These are phyloP conservation scores for Coelastrella sp. DNA, from an alignment of 139 green algal genomes.

Conservation along the genomic window DNA sequence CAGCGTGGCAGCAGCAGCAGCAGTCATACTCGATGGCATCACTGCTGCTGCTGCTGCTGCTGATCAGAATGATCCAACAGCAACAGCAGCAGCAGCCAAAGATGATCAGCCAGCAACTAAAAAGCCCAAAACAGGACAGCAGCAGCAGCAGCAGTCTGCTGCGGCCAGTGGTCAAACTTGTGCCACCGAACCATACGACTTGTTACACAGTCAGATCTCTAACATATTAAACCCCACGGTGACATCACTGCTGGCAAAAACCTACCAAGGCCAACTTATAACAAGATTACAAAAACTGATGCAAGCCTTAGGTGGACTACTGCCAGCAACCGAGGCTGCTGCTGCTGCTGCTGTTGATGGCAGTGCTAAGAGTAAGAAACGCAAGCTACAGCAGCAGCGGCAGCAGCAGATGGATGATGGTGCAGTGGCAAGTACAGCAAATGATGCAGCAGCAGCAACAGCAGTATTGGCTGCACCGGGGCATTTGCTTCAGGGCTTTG, in stretches of 20 bases:
- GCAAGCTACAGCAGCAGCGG: constrained; percentile 12
- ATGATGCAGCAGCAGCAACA: constrained; percentile 30
- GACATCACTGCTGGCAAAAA: not conserved
- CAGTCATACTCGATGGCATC: not conserved
- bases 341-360: constrained; percentile 23
- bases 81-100: not conserved
- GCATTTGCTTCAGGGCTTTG: constrained; percentile 18
- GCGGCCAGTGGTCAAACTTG: not conserved
- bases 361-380: constrained; percentile 10
- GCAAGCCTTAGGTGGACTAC: not conserved
- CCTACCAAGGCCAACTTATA: constrained; percentile 26
- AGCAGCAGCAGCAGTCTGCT: constrained; percentile 19
- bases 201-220: not conserved
- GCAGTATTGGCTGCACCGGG: not conserved
- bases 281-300: constrained; percentile 21
- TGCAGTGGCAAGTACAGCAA: not conserved
- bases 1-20: constrained; percentile 21
- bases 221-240: not conserved
- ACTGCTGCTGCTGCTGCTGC: constrained; percentile 31
- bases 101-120: not conserved
- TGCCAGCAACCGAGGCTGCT: not conserved
- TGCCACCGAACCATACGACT: not conserved
- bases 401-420: not conserved
- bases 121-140: not conserved
- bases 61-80: no score